These are phyloP conservation scores for Yamagishiella unicocca DNA, from an alignment of 139 green algal genomes.

Conservation along the genomic window DNA sequence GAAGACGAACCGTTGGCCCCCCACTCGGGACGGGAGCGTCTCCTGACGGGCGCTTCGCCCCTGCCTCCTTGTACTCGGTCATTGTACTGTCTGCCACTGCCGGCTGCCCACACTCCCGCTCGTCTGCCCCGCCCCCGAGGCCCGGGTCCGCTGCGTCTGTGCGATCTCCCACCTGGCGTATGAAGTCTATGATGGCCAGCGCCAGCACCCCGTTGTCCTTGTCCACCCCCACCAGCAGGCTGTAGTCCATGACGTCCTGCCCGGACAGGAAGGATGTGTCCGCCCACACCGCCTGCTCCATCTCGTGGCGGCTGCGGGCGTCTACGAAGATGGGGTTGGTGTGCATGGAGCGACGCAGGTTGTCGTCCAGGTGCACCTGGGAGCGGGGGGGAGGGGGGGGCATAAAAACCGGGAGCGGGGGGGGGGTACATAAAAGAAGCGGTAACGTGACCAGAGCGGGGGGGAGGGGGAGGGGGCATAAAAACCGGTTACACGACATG, in stretches of 20 bases:
- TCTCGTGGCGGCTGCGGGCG: conserved; percentile 29
- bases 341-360: conserved; percentile 85
- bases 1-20: too few species aligned
- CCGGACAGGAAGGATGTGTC: conserved; percentile 91
- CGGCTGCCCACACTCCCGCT: too few species aligned
- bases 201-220: conserved; percentile 75
- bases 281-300: conserved; percentile 85
- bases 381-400: neutral
- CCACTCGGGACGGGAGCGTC: too few species aligned
- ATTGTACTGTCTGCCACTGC: too few species aligned
- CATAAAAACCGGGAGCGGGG: neutral
- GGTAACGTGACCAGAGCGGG: neutral
- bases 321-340: conserved; percentile 78
- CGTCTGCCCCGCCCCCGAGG: too few species aligned
- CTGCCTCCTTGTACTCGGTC: too few species aligned
- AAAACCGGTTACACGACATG: too few species aligned
- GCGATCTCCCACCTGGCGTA: conserved; percentile 67
- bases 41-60: too few species aligned
- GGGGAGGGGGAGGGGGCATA: neutral
- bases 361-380: conserved; percentile 93
- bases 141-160: too few species aligned
- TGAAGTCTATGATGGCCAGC: conserved; percentile 97
- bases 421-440: neutral
- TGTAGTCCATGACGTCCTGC: conserved; percentile 98
- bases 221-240: conserved; percentile 86